A percentile compares a stretch with the other conserved stretches of the same genome.
Evolutionary conservation across 75 land plant species (phyloP).

Genomic region (Cryptomeria japonica): DNA sequence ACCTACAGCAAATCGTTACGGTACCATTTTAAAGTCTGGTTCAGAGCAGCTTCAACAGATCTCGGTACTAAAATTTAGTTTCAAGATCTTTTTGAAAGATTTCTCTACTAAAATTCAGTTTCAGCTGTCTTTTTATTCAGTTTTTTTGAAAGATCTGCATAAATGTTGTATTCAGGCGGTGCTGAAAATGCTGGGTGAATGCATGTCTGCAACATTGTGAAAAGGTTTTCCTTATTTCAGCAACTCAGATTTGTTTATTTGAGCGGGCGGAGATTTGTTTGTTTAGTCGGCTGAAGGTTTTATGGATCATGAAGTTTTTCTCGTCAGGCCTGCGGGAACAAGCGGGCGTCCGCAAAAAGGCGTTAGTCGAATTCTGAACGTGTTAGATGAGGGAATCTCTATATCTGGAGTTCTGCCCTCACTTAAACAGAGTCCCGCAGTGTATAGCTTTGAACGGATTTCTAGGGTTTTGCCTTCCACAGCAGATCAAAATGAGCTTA

Average conservation of each 20-base stretch:
- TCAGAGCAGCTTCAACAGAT: not conserved
- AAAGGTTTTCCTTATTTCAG: not conserved
- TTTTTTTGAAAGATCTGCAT: not conserved
- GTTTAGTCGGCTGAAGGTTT: not conserved
- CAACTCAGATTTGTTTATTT: not conserved
- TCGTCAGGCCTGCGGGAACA: conserved; percentile 32
- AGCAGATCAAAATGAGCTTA: conserved; percentile 33
- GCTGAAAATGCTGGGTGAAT: not conserved
- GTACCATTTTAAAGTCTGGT: not conserved
- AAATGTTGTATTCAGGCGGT: not conserved
- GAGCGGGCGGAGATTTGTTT: not conserved
- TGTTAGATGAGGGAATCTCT: conserved; percentile 40
- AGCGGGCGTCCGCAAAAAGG: conserved; percentile 23
- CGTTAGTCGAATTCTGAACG: conserved; percentile 26
- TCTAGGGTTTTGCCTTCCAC: conserved; percentile 34
- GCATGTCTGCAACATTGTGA: not conserved
- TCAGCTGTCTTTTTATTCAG: not conserved
- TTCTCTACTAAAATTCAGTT: not conserved
- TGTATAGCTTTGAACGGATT: conserved; percentile 41
- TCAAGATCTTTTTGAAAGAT: too few species aligned
- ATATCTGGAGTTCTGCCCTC: conserved; percentile 20
- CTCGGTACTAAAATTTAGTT: not conserved
- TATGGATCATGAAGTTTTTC: conserved; percentile 51
- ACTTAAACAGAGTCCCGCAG: conserved; percentile 9
- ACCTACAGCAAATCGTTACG: not conserved